A percentile compares a stretch with the other conserved stretches of the same genome.
phyloP scores from a whole-genome alignment of 139 green algal species.

The Chlorella sp. region DNA sequence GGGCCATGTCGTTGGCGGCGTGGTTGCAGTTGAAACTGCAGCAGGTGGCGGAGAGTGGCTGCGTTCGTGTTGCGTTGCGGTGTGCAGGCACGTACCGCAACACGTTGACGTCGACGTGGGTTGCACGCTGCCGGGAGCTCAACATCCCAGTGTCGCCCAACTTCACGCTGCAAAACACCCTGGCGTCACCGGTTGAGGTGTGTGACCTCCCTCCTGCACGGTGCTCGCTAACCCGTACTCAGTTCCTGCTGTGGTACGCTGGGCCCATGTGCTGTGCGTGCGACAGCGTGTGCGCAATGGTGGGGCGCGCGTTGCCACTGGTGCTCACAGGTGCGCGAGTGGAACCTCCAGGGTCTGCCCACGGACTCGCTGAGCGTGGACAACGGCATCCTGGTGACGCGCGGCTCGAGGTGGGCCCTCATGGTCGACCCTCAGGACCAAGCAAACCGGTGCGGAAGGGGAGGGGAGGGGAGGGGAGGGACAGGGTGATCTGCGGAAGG shows the following conservation, averaged over 20 bases:
- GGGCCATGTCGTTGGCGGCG: too few species aligned
- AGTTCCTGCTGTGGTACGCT: background rate
- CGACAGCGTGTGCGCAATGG: too few species aligned
- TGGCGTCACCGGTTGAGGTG: conserved; percentile 48
- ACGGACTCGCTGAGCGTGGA: conserved; percentile 63
- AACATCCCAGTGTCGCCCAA: conserved; percentile 44
- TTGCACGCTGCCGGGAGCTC: conserved; percentile 26
- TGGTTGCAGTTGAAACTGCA: too few species aligned
- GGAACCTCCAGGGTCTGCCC: conserved; percentile 53
- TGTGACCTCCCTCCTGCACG: background rate
- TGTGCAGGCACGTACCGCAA: conserved; percentile 31
- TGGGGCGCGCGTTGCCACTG: background rate
- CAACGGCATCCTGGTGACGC: conserved; percentile 66
- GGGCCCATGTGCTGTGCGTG: background rate
- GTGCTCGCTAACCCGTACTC: background rate
- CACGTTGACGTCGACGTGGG: conserved; percentile 43
- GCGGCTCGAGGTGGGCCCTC: conserved; percentile 61
- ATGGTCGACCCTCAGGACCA: conserved; percentile 76
- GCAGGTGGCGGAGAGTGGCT: too few species aligned
- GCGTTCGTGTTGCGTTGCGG: too few species aligned
- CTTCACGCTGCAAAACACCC: conserved; percentile 36
- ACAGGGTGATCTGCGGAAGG: too few species aligned
- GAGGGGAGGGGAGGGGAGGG: background rate
- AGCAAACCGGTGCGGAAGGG: conserved; percentile 39
- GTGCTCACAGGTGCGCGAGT: conserved; percentile 14